phyloP scores from a whole-genome alignment of 352 stramenopile species.

The Discostella stelligera region DNA sequence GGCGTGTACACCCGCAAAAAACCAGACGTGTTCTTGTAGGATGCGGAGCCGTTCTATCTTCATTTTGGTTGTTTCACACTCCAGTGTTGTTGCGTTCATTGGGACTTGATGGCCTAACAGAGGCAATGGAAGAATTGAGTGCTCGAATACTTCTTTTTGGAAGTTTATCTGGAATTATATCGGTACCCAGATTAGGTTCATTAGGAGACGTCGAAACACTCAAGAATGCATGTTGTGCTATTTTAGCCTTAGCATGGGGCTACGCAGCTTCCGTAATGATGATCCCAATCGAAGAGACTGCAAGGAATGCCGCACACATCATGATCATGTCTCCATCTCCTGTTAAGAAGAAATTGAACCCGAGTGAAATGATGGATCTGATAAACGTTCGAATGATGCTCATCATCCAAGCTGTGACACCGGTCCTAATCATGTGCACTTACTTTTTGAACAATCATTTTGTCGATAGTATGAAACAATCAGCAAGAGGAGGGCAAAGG shows the following conservation, averaged over 20 bases:
- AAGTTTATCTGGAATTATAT: slow-evolving; percentile 27
- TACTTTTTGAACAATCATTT: slow-evolving; percentile 32
- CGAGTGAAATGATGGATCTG: slow-evolving; percentile 39
- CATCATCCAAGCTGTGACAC: slow-evolving; percentile 35
- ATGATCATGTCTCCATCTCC: slow-evolving; percentile 25
- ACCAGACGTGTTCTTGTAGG: slow-evolving; percentile 27
- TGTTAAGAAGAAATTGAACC: slow-evolving; percentile 29
- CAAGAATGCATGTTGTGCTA: slow-evolving; percentile 23
- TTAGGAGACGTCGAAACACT: slow-evolving; percentile 16
- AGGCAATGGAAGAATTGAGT: slow-evolving; percentile 30
- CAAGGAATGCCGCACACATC: slow-evolving; percentile 33
- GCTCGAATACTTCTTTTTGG: slow-evolving; percentile 30
- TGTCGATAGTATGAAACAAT: slow-evolving; percentile 15
- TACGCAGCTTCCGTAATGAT: slow-evolving; percentile 29
- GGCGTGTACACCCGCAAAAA: slow-evolving; percentile 20
- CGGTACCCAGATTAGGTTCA: slow-evolving; percentile 12
- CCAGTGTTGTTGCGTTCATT: slow-evolving; percentile 33
- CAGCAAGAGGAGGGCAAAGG: slow-evolving; percentile 6
- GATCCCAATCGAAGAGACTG: slow-evolving; percentile 33
- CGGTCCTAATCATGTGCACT: slow-evolving; percentile 33
- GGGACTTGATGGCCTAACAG: slow-evolving; percentile 21
- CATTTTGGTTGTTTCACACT: slow-evolving; percentile 47
- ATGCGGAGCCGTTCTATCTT: slow-evolving; percentile 13
- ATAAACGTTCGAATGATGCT: slow-evolving; percentile 44
- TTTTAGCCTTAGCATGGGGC: slow-evolving; percentile 28